Evolutionary conservation across 2,329 filamentous ascomycete genomes (phyloP), one percentile per base, ranked within the genome.

Genomic region (Hymenoscyphus occultus): DNA sequence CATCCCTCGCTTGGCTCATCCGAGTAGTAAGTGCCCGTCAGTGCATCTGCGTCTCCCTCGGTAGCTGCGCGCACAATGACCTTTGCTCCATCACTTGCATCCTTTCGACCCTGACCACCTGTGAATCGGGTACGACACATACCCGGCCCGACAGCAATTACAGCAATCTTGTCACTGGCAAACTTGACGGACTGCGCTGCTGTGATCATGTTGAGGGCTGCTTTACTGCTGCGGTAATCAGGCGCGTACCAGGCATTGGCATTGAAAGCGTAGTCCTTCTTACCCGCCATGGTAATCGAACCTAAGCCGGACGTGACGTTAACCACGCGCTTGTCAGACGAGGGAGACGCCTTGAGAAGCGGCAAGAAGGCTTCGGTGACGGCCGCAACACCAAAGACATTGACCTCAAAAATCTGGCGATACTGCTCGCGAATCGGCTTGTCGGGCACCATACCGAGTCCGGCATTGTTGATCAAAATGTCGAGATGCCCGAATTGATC

Each of bases 401-500:
- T 69, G 10, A 58, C 61, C 14, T 68, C 62, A 22, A 66, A 68
- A 22, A 54, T 60, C 4, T 5, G 6, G n/a, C 28, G 59, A 28
- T 59, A 57, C 7, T 63, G 32, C 5, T 48, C 3, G 16, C 42
- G 42, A 7, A 48, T 0, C 0, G 42, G 16, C 2, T n/a, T 56
- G 16, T 28, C 10, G 12, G 10, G 32, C 10, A 13, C 60, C 59
- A 9, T 16, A 2, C 4, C 19, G 40, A 19, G 19, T 12, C 70
- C 71, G 10, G 72, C 71, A 56, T 74, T 78, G 67, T 78, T 78
- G 42, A 78, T 70, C 7, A 79, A 64, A 6, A 74, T 71, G 60
- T 78, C 76, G 5, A 78, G 60, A 16, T 71, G 67, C 22, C 73
- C 75, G 32, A 70, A 70, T 28, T 71, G 67, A 5, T 67, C 59